These are phyloP conservation scores for Nepenthes gracilis DNA, from an alignment of 148 eudicot species.

Conservation along the genomic window DNA sequence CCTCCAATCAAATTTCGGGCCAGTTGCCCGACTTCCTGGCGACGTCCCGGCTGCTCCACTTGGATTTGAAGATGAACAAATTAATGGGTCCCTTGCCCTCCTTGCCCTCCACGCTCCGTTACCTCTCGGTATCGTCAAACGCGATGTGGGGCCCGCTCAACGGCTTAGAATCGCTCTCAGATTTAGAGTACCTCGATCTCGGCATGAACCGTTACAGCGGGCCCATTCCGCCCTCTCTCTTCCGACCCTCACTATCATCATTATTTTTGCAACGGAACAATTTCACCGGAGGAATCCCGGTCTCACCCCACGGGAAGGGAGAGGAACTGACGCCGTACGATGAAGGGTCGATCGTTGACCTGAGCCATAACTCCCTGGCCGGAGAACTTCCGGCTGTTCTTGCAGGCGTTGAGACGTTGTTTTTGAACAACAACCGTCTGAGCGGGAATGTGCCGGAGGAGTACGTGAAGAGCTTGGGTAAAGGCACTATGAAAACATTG, in stretches of 20 bases:
- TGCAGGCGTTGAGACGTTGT: constrained; percentile 33
- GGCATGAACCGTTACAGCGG: constrained; percentile 58
- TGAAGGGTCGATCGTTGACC: constrained; percentile 38
- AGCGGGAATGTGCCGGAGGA: constrained; percentile 31
- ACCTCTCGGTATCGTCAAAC: constrained; percentile 44
- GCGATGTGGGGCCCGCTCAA: constrained; percentile 48
- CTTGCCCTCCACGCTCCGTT: constrained; percentile 44
- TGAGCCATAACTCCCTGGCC: constrained; percentile 40
- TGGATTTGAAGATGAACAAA: constrained; percentile 34
- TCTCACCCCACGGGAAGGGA: not conserved
- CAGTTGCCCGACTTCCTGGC: not conserved
- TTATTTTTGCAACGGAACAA: constrained; percentile 45
- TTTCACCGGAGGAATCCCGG: constrained; percentile 27
- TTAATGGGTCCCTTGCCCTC: constrained; percentile 22
- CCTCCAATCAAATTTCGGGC: constrained; percentile 38
- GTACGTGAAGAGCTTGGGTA: constrained; percentile 23
- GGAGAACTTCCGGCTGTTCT: constrained; percentile 22
- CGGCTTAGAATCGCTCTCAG: constrained; percentile 19
- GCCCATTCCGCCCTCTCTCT: constrained; percentile 34
- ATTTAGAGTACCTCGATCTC: constrained; percentile 53
- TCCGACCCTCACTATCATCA: constrained; percentile 29
- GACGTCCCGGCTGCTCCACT: constrained; percentile 22
- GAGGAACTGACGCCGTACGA: constrained; percentile 7
- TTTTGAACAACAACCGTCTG: constrained; percentile 46
- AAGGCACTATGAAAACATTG: constrained; percentile 33